phyloP scores from a whole-genome alignment of 1,284 basidiomycete genomes.

The Cryptococcus sp. region DNA sequence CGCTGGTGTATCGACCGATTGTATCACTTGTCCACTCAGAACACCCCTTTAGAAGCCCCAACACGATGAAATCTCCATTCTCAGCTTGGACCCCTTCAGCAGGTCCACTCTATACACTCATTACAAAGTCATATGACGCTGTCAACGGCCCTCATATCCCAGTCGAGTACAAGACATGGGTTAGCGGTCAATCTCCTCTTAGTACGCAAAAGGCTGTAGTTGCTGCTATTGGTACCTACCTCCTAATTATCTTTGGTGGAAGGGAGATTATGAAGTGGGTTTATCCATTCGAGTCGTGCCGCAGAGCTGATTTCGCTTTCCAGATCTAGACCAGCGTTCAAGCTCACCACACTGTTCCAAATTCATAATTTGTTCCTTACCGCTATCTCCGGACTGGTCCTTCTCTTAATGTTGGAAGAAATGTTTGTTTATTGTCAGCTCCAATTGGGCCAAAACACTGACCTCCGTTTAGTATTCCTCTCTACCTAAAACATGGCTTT shows the following conservation, averaged over 20 bases:
- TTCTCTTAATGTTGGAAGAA: constrained; percentile 85
- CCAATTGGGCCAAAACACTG: neutral
- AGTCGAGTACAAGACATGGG: constrained; percentile 35
- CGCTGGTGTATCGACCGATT: no score
- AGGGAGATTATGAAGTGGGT: constrained; percentile 73
- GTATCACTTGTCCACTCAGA: neutral
- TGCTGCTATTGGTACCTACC: constrained; percentile 69
- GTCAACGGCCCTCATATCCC: constrained; percentile 32
- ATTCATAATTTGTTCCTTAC: constrained; percentile 87
- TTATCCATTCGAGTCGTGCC: neutral
- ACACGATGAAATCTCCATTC: constrained; percentile 17
- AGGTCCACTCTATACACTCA: constrained; percentile 34
- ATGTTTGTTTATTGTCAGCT: constrained; percentile 48
- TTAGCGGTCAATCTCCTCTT: constrained; percentile 58
- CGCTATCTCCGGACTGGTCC: constrained; percentile 71
- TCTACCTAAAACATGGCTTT: constrained; percentile 63
- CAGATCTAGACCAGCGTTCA: constrained; percentile 60
- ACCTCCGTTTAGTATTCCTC: constrained; percentile 53
- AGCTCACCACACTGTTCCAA: constrained; percentile 84
- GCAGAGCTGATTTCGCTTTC: neutral
- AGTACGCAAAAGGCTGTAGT: constrained; percentile 72
- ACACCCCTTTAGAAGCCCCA: neutral
- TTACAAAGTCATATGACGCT: constrained; percentile 30
- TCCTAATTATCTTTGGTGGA: constrained; percentile 82
- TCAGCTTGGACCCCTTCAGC: constrained; percentile 27